Evolutionary conservation across 2,329 filamentous ascomycete species (phyloP), one percentile per base, ranked within the genome.

Genomic region (Fusarium sacchari): DNA sequence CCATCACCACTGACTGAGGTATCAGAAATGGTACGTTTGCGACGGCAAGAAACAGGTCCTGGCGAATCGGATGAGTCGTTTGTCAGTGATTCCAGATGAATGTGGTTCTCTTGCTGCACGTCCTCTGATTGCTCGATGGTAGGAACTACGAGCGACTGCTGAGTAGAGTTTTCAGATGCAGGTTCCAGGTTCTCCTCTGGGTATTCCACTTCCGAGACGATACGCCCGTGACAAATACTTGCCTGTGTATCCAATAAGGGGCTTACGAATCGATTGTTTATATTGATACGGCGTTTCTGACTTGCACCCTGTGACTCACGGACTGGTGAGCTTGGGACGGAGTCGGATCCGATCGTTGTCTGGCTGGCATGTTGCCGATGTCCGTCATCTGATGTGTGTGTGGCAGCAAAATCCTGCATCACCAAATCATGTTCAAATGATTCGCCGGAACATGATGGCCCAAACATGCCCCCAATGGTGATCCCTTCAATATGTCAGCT

Each of bases 401-500:
- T 24, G n/a, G 55, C 55, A 12, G 46, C 46, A 34, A 79, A 24
- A 4, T 52, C 47, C 13, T 85, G 82, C 87, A 95, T 92, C 61
- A 88, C 76, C 11, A 79, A 46, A 72, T 97, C 94, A 75, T 96
- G 91, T 2, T 84, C 82, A 78, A 96, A 97, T 0, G 71, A 71
- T 0, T 84, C 79, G 0, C 84, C 87, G 1, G 88, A 89, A 79
- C 94, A 97, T 34, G 90, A 82, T 28, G 89, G 81, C 0, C 93
- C 93, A 76, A 97, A 97, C 0, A 97, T 85, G 1, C 81, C 83
- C n/a, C 84, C 73, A 72, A 97, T 93, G 11, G 90, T 92, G 13
- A 91, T 82, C 2, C 78, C 87, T 84, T 36, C 7, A 8, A 6
- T 7, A n/a, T 10, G 18, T 56, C 2, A 30, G 26, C 73, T n/a